phyloP scores from a whole-genome alignment of 495 filamentous ascomycete genomes.

The Hyphodiscus hymeniophilus region DNA sequence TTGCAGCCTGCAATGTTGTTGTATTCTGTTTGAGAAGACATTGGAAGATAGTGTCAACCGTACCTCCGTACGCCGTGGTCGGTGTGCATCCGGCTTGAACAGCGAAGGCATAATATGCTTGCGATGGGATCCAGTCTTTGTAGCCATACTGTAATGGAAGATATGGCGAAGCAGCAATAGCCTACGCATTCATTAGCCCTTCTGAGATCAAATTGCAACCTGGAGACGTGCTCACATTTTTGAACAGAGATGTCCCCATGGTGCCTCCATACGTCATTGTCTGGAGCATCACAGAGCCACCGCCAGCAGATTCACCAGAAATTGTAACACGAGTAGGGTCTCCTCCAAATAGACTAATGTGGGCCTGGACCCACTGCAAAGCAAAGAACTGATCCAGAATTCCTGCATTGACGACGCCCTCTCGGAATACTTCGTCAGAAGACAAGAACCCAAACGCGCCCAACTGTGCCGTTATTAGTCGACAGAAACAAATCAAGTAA shows the following conservation, averaged over 20 bases:
- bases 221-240: background rate
- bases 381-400: slow-evolving; percentile 61
- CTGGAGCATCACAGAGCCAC: slow-evolving; percentile 56
- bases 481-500: background rate
- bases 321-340: slow-evolving; percentile 59
- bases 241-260: slow-evolving; percentile 11
- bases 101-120: slow-evolving; percentile 50
- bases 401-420: slow-evolving; percentile 50
- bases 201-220: no score
- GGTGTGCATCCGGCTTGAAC: slow-evolving; percentile 37
- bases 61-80: slow-evolving; percentile 20
- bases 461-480: slow-evolving; percentile 6
- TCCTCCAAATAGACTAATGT: slow-evolving; percentile 63
- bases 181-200: no score
- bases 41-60: slow-evolving; percentile 33
- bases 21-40: slow-evolving; percentile 44
- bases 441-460: slow-evolving; percentile 40
- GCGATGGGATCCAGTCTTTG: slow-evolving; percentile 39
- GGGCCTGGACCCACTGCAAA: slow-evolving; percentile 63
- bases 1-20: slow-evolving; percentile 45
- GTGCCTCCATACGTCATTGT: slow-evolving; percentile 45
- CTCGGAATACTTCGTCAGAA: slow-evolving; percentile 6
- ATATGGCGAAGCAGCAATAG: slow-evolving; percentile 36
- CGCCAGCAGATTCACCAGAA: slow-evolving; percentile 64
- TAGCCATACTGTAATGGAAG: slow-evolving; percentile 39